Evolutionary conservation across 352 stramenopile species (phyloP), one percentile per base, ranked within the genome.

Genomic region (Phytophthora tentaculata): DNA sequence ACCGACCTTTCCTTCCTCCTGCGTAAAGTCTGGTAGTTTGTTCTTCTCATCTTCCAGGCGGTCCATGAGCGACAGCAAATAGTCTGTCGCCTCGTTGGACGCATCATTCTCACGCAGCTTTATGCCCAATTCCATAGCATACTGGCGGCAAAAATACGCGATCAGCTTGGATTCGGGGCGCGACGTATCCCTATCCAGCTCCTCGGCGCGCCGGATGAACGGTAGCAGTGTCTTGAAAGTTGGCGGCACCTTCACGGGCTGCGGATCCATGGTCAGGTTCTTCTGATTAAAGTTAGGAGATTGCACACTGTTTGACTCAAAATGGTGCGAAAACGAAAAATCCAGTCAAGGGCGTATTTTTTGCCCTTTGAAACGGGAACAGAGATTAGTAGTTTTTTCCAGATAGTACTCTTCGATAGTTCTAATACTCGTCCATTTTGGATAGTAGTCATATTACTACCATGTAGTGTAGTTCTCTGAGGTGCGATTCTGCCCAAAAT

Each of bases 141-240:
- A 95, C 64, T 96, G 86, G 32, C 88, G 84, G 69, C 87, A 93
- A 68, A 98, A 98, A 77, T 98, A 99, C 39, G 96, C 95, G 19
- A 99, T 97, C 19, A 99, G 81, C 67, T 97, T 94, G 48, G 94
- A 97, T 76, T 99, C 96, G 1, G 91, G 84, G 29, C 91, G 86
- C 37, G 77, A 84, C 60, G 87, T 87, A 67, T 98, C 92, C 12
- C 87, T 80, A 72, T 99, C 96, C 26, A 99, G 85, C 79, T 99
- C 96, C 73, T 99, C 95, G 2, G 96, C 97, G 50, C 96, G 94
- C 48, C 90, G 82, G 55, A 99, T 84, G 69, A 98, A 99, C 32
- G 92, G 90, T 69, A 93, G 89, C 55, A 99, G 86, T 64, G 89
- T 75, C 84, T 99, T 99, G 64, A 99, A 95, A 63, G 91, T 94